Evolutionary conservation across 495 filamentous ascomycete genomes (phyloP), one percentile per base, ranked within the genome.

Genomic region (Massariosphaeria phaeospora): DNA sequence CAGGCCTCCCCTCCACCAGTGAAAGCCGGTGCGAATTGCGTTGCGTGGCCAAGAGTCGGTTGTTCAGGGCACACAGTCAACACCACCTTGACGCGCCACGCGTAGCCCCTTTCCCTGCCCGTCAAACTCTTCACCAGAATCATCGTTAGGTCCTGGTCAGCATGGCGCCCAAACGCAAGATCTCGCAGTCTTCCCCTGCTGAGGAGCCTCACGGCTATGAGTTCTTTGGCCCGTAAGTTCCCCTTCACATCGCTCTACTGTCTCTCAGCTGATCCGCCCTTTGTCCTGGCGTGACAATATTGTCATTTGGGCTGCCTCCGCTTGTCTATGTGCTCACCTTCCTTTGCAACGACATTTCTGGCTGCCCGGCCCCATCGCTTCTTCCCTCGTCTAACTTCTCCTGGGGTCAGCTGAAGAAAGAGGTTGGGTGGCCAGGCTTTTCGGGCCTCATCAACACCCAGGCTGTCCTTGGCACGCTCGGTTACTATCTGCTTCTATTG

Each of bases 311-410:
- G 23, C 81, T 95, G 11, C 91, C 93, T 0, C 24, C 86, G 15
- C 70, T 88, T 39, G 76, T 86, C 62, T 96, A 91, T 69, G 62
- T 77, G 48, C 79, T 89, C 61, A 74, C 82, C 30, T 95, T 96
- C 66, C 71, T 88, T 60, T 96, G 93, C 77, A 97, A 95, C 67
- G 93, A 96, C 66, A 69, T 90, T 55, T 82, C 88, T 24, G 93
- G 94, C 47, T 97, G 94, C 62, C 94, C 93, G 11, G 82, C 87
- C 6, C 88, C 91, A 8, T 91, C 84, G n/a, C 74, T 93, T 23
- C 78, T 95, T 42, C 76, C 79, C 48, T 89, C 91, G 27, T 83
- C 79, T 38, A 82, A 80, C 20, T 72, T 95, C 29, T 79, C 79
- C 30, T 72, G 89, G 45, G 79, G 84, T 12, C 73, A 78, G 62